These are phyloP conservation scores for Dactylella cylindrospora DNA, from an alignment of 2,329 filamentous ascomycete genomes.

Conservation along the genomic window DNA sequence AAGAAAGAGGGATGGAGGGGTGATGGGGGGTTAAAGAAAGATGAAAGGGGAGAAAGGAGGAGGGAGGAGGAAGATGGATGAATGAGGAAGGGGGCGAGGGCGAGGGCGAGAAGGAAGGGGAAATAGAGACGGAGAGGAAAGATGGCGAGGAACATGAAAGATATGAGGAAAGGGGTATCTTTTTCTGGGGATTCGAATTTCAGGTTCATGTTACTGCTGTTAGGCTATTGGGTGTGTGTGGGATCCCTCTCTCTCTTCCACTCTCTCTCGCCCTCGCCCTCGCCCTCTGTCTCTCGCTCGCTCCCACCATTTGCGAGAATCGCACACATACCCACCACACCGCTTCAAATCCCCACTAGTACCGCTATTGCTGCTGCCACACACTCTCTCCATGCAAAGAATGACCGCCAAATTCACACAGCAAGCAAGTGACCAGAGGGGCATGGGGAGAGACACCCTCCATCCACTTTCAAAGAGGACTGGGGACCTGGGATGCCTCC, in stretches of 20 bases:
- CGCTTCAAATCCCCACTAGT: background rate
- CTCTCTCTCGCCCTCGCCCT: conserved; percentile 49
- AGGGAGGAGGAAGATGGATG: conserved; percentile 48
- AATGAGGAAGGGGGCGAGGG: conserved; percentile 48
- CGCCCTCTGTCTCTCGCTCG: conserved; percentile 48
- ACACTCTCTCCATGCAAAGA: conserved; percentile 18
- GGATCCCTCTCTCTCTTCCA: conserved; percentile 49
- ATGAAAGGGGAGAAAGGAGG: conserved; percentile 48
- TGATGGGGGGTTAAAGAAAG: conserved; percentile 50
- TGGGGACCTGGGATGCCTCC: too few relatives aligned
- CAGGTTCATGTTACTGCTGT: conserved; percentile 25
- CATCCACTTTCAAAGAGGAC: too few relatives aligned
- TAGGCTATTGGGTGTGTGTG: conserved; percentile 42
- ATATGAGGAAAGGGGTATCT: conserved; percentile 42
- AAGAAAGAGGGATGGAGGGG: conserved; percentile 49
- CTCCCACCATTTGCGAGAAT: conserved; percentile 46
- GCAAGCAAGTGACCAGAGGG: conserved; percentile 41
- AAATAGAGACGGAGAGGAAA: conserved; percentile 49
- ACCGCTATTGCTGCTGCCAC: background rate
- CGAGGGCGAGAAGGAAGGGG: conserved; percentile 50
- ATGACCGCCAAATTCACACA: conserved; percentile 41
- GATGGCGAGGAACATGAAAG: conserved; percentile 38
- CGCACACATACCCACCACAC: conserved; percentile 37
- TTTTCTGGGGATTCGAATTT: conserved; percentile 42
- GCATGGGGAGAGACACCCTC: conserved; percentile 17